Percentiles rank a stretch among this genome's conserved stretches.
phyloP scores from a whole-genome alignment of 805 yeast species.

The Saccharomycopsis sp. region DNA sequence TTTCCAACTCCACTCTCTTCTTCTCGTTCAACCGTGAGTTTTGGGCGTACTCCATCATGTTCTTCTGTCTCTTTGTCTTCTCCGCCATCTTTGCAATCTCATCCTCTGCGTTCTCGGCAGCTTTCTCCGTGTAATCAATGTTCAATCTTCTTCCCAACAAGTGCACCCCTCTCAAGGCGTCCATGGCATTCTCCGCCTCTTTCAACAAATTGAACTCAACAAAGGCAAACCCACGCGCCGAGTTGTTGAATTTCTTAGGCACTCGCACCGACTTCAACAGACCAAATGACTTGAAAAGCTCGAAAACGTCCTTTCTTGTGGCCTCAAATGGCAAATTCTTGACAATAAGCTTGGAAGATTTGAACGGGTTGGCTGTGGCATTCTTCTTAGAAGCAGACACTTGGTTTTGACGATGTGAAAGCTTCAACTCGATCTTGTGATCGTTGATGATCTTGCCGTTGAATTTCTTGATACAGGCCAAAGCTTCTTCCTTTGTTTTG shows the following conservation, averaged over 20 bases:
- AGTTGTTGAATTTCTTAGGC: constrained; percentile 90
- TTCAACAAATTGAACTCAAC: constrained; percentile 81
- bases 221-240: constrained; percentile 96
- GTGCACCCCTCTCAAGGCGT: constrained; percentile 90
- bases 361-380: constrained; percentile 31
- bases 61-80: constrained; percentile 74
- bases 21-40: constrained; percentile 63
- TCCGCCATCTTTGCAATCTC: constrained; percentile 86
- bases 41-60: constrained; percentile 56
- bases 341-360: constrained; percentile 74
- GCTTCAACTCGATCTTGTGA: constrained; percentile 79
- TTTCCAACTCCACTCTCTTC: constrained; percentile 58
- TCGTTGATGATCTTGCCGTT: constrained; percentile 80
- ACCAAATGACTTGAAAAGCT: constrained; percentile 90
- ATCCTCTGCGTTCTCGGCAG: constrained; percentile 74
- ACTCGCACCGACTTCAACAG: constrained; percentile 90
- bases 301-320: constrained; percentile 83
- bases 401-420: constrained; percentile 67
- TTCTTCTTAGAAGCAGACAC: constrained; percentile 24
- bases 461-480: constrained; percentile 59
- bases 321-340: constrained; percentile 98
- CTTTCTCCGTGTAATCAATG: constrained; percentile 84
- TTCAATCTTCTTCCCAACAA: constrained; percentile 90
- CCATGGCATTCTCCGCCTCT: constrained; percentile 93
- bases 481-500: constrained; percentile 67